Base-by-base conservation (phyloP, 1,139 yeast genomes). In the Martiniozyma asiatica region DNA sequence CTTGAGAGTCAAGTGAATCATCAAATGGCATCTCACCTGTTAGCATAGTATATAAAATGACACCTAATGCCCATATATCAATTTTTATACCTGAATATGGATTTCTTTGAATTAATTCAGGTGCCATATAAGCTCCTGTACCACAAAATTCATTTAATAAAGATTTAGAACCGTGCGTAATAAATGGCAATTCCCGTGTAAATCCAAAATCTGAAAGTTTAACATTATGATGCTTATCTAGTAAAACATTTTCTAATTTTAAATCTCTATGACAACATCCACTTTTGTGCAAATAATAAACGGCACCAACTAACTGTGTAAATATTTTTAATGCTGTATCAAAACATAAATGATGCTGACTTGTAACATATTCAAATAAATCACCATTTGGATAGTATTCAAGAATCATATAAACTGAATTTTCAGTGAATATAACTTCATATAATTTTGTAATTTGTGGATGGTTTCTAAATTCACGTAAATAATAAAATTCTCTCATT, bases 61-160 rank as follows among this genome's bases (percentile, higher is more conserved):
- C 72, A 1, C 98, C 98, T 36, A 89, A 57, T 0, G 96, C 75
- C 98, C 98, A 89, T 3, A 81, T 72, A 51, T 89, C 98, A 6
- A 77, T 67, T 35, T 78, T 71, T 45, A 79, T 75, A 1, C 97
- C 98, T 24, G 75, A 73, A 49, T 89, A 89, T 33, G 72, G 74
- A 34, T 68, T 66, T 38, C 71, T 68, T 33, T 64, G 59, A 22
- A 85, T 60, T 44, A 89, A 60, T 48, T 89, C 98, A 0, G 98
- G 98, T 0, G 98, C 96, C 95, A 87, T 85, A 50, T 89, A 89
- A 5, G 85, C 93, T 0, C 87, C 73, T 0, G 98, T 89, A 2
- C 98, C 98, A 55, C 98, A 89, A 1, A 85, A 65, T 0, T 96
- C 89, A 28, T 80, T 80, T 26, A 89, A 56, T 31, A 45, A 22